Evolutionary conservation across 805 yeast species (phyloP).

Genomic region (Candida odintsovae): DNA sequence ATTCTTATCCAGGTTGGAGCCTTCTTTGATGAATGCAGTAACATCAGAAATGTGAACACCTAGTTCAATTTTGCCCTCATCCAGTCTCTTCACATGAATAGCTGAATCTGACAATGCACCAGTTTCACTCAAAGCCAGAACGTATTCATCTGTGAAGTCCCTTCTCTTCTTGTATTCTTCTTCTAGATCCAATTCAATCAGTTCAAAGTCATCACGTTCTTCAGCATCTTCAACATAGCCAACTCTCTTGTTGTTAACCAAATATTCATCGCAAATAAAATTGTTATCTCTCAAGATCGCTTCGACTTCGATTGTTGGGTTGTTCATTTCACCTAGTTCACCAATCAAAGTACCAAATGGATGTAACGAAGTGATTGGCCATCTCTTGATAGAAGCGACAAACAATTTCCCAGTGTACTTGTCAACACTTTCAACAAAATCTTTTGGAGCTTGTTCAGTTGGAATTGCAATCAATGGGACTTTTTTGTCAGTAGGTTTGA

Average conservation of each 20-base stretch:
- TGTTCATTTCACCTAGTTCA: conserved; percentile 77
- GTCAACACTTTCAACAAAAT: conserved; percentile 89
- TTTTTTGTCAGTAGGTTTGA: conserved; percentile 96
- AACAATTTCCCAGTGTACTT: conserved; percentile 75
- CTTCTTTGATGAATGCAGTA: conserved; percentile 63
- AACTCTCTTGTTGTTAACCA: conserved; percentile 27
- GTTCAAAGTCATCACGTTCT: conserved; percentile 28
- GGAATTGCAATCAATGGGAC: conserved; percentile 98
- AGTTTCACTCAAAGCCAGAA: conserved; percentile 56
- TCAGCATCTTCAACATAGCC: conserved; percentile 11
- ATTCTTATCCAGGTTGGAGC: conserved; percentile 77
- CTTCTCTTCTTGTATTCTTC: conserved; percentile 35
- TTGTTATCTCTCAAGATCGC: conserved; percentile 86
- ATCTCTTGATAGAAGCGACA: conserved; percentile 93
- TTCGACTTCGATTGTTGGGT: conserved; percentile 72
- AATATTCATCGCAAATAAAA: conserved; percentile 74
- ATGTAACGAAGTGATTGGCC: conserved; percentile 98
- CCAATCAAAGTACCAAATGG: conserved; percentile 94
- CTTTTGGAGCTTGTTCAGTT: conserved; percentile 95
- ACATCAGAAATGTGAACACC: conserved; percentile 87
- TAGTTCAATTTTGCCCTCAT: conserved; percentile 60
- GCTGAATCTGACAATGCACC: conserved; percentile 69
- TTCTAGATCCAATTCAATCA: conserved; percentile 24
- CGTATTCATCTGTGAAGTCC: conserved; percentile 53
- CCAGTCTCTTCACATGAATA: conserved; percentile 62